These are phyloP conservation scores for Leishmania turanica DNA, from an alignment of 208 protist species.

Conservation along the genomic window DNA sequence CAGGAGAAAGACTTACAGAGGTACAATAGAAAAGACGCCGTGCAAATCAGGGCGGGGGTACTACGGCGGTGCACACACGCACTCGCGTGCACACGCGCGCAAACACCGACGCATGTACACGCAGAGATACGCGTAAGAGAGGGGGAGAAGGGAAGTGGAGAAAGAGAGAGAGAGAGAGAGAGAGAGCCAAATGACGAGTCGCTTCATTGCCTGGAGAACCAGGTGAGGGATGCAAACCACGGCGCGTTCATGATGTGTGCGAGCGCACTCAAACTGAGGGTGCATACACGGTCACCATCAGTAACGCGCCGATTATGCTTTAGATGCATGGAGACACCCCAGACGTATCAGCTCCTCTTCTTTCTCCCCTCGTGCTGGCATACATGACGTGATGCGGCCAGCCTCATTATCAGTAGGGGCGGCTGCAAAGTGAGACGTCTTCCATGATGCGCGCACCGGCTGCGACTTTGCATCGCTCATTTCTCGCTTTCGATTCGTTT, in stretches of 20 bases:
- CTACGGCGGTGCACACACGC: neutral
- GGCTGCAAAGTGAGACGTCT: neutral
- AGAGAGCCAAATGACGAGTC: neutral
- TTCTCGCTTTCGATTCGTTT: neutral
- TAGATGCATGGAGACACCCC: neutral
- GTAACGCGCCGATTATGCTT: neutral
- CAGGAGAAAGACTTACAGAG: neutral
- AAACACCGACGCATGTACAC: neutral
- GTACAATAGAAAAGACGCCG: slow-evolving; percentile 9
- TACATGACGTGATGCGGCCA: neutral
- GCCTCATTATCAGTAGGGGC: neutral
- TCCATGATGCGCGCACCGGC: neutral
- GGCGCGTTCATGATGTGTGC: neutral
- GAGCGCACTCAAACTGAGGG: neutral
- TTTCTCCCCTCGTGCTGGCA: neutral
- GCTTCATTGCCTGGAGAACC: neutral
- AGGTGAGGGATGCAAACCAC: neutral
- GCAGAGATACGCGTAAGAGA: neutral
- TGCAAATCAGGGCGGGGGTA: neutral
- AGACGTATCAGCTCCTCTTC: neutral
- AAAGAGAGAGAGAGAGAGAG: neutral
- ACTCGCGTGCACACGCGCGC: neutral
- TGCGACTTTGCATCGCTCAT: neutral
- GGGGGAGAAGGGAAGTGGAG: neutral
- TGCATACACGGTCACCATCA: no score